phyloP scores from a whole-genome alignment of 805 yeast genomes.

The Starmerella potacharoeniae region DNA sequence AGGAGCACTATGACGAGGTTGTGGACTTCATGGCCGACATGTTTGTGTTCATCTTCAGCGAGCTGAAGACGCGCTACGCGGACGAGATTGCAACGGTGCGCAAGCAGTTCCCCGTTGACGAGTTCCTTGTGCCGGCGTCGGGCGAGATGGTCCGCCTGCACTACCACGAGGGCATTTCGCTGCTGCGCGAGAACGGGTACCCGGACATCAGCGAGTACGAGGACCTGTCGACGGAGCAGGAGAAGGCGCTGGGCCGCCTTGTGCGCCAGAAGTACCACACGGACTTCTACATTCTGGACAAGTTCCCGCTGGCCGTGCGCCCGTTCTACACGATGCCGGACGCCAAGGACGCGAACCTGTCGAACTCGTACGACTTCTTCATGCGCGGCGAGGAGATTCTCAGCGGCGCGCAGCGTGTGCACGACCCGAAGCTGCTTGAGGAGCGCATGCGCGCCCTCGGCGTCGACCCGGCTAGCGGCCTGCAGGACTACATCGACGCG shows the following conservation, averaged over 20 bases:
- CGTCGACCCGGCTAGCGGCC: conserved; percentile 68
- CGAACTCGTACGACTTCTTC: conserved; percentile 97
- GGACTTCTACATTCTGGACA: conserved; percentile 95
- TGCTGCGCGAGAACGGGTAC: conserved; percentile 80
- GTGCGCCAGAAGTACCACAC: conserved; percentile 92
- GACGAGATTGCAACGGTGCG: conserved; percentile 82
- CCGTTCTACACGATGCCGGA: conserved; percentile 99
- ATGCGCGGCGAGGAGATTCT: conserved; percentile 99
- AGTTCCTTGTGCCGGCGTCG: conserved; percentile 83
- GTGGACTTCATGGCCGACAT: conserved; percentile 51
- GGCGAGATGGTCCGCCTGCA: conserved; percentile 87
- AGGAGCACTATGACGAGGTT: conserved; percentile 95
- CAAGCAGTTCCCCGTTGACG: conserved; percentile 94
- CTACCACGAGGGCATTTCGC: conserved; percentile 80
- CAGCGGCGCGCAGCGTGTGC: conserved; percentile 99
- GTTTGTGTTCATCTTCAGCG: conserved; percentile 78
- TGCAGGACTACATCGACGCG: conserved; percentile 84
- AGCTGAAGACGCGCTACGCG: conserved; percentile 67
- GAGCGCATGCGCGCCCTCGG: conserved; percentile 77
- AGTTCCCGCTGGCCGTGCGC: conserved; percentile 92
- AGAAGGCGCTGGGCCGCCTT: conserved; percentile 79
- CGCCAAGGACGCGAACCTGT: conserved; percentile 78
- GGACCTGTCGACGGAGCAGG: conserved; percentile 88
- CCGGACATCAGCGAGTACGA: conserved; percentile 68
- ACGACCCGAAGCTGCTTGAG: conserved; percentile 72